Evolutionary conservation across 1,139 yeast species (phyloP), one percentile per base, ranked within the genome.

Genomic region (Hyphopichia pseudoburtonii): DNA sequence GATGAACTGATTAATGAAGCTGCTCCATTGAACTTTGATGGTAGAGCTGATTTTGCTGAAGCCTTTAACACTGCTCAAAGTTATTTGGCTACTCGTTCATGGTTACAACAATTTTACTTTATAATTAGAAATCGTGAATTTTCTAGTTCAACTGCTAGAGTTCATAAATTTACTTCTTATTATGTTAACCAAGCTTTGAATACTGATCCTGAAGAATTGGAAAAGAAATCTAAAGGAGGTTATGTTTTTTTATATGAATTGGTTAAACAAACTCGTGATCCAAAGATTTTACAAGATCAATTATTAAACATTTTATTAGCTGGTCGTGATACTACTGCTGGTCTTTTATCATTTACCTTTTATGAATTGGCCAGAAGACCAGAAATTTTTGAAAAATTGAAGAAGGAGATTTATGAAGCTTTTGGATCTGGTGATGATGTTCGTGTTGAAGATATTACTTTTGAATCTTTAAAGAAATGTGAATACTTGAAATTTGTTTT

Each of bases 391-490:
- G 40, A 41, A 9, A 64, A 58, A 41, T 63, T 70, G 46, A 60
- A 65, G 46, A 48, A 50, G 5, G 68, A 61, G 37, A 54, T 71
- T 15, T 50, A 58, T 22, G 48, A 44, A 12, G 52, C 54, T 17
- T 71, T 69, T 46, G 76, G 76, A 24, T 43, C 48, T 10, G 71
- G 67, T 23, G 64, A 60, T 5, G 55, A 60, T 22, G 51, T 63
- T 9, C 55, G 50, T 14, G 32, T 55, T 18, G 59, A 54, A 19
- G 55, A 53, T 4, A 64, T 72, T 37, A 62, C 77, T 5, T 77
- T 76, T 46, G 81, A 76, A 48, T 56, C 70, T 5, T 64, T 78
- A 45, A 75, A 76, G 56, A 65, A 66, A 39, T 72, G 77, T 52
- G 68, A 63, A 39, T 75, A 74, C 50, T 64, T 76, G 47, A 66